These are phyloP conservation scores for Cytospora chrysosperma DNA, from an alignment of 2,329 filamentous ascomycete genomes.

Conservation along the genomic window DNA sequence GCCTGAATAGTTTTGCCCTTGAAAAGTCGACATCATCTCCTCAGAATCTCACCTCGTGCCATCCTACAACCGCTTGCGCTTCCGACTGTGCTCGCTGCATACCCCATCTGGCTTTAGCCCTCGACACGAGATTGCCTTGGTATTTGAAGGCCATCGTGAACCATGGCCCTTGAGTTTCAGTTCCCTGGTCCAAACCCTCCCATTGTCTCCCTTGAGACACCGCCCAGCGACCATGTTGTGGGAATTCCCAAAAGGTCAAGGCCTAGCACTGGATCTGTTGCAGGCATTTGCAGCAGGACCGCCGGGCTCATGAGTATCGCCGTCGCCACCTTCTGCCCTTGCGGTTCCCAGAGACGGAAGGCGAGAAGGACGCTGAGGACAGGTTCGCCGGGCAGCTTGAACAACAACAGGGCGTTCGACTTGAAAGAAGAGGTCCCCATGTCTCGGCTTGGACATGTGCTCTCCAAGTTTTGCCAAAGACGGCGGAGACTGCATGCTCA, in stretches of 20 bases:
- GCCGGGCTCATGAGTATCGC: conserved; percentile 12
- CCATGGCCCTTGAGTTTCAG: not conserved
- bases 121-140: not conserved
- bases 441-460: conserved; percentile 16
- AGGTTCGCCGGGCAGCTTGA: conserved; percentile 11
- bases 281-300: conserved; percentile 13
- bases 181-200: not conserved
- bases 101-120: not conserved
- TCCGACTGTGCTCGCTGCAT: not conserved
- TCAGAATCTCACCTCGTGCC: not conserved
- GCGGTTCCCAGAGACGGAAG: not conserved
- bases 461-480: conserved; percentile 17
- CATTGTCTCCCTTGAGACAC: not conserved
- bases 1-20: not conserved
- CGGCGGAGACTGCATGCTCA: conserved; percentile 36
- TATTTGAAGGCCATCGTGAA: not conserved
- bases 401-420: conserved; percentile 6
- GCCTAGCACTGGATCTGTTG: not conserved
- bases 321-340: conserved; percentile 8
- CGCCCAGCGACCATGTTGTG: not conserved
- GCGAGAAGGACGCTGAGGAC: not conserved
- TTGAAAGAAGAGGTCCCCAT: conserved; percentile 1
- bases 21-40: not conserved
- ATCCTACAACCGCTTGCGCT: not conserved
- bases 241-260: not conserved